Evolutionary conservation across 768 basidiomycete species (phyloP).

Genomic region (Amanita phalloides): DNA sequence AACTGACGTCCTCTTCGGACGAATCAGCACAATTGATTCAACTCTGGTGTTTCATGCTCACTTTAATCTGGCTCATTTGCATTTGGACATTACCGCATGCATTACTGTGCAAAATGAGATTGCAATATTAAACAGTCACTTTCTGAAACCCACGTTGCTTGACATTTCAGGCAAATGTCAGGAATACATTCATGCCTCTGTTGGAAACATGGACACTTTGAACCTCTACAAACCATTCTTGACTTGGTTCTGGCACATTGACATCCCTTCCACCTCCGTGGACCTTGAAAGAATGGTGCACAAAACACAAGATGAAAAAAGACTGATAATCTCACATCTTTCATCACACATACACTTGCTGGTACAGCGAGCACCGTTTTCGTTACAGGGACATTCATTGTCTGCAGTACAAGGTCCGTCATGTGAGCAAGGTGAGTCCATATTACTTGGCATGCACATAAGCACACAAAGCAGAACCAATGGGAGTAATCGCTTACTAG

Average conservation of each 20-base stretch:
- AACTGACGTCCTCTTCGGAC: slow-evolving; percentile 28
- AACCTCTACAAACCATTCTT: slow-evolving; percentile 20
- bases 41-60: slow-evolving; percentile 11
- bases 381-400: slow-evolving; percentile 37
- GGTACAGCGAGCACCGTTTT: slow-evolving; percentile 42
- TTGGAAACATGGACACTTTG: slow-evolving; percentile 40
- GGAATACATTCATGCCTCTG: slow-evolving; percentile 58
- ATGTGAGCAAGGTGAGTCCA: slow-evolving; percentile 43
- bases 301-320: neutral
- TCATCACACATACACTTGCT: slow-evolving; percentile 40
- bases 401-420: slow-evolving; percentile 38
- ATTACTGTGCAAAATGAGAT: slow-evolving; percentile 10
- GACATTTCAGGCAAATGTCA: slow-evolving; percentile 44
- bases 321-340: slow-evolving; percentile 31
- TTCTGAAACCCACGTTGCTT: slow-evolving; percentile 29
- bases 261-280: slow-evolving; percentile 48
- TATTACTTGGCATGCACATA: neutral
- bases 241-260: slow-evolving; percentile 24
- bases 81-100: slow-evolving; percentile 39
- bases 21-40: neutral
- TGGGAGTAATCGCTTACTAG: neutral
- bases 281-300: slow-evolving; percentile 26
- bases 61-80: slow-evolving; percentile 35
- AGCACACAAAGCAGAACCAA: neutral
- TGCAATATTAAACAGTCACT: slow-evolving; percentile 12